Evolutionary conservation across 139 green algal genomes (phyloP).

Genomic region (Ulvella scutata): DNA sequence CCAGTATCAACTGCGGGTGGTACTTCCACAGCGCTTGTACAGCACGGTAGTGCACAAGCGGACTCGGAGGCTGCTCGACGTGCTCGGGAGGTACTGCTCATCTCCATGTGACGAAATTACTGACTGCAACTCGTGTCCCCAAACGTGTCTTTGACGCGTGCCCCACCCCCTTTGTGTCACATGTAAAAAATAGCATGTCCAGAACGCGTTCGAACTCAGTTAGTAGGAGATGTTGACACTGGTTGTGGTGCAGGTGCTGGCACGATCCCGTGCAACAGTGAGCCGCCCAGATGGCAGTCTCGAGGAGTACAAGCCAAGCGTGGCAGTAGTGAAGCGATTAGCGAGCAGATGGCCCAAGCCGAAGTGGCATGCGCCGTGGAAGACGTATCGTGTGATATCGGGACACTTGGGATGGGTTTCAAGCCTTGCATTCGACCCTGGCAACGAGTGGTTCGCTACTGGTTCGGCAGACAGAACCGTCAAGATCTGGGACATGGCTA

Average conservation of each 20-base stretch:
- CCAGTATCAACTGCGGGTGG: not conserved
- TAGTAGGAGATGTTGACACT: too few relatives aligned
- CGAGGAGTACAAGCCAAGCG: constrained; percentile 42
- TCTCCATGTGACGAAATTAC: not conserved
- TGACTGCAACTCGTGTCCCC: not conserved
- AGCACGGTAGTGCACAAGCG: not conserved
- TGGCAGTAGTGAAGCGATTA: constrained; percentile 55
- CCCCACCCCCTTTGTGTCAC: too few relatives aligned
- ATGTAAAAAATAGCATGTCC: too few relatives aligned
- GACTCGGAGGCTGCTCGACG: not conserved
- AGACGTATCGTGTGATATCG: constrained; percentile 85
- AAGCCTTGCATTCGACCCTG: constrained; percentile 78
- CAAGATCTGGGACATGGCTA: constrained; percentile 89
- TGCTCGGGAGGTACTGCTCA: not conserved
- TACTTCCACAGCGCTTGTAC: not conserved
- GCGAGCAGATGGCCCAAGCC: constrained; percentile 82
- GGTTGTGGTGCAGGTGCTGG: not conserved
- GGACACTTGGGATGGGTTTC: constrained; percentile 95
- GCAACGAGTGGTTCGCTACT: constrained; percentile 95
- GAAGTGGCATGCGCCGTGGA: constrained; percentile 88
- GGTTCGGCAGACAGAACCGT: constrained; percentile 91
- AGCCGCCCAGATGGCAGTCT: not conserved
- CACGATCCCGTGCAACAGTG: not conserved
- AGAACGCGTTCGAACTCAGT: too few relatives aligned
- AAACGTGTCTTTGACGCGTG: not conserved